Percentiles rank a stretch among this genome's conserved stretches.
Evolutionary conservation across 129 eudicot genomes (phyloP).

Genomic region (Artemisia tridentata): DNA sequence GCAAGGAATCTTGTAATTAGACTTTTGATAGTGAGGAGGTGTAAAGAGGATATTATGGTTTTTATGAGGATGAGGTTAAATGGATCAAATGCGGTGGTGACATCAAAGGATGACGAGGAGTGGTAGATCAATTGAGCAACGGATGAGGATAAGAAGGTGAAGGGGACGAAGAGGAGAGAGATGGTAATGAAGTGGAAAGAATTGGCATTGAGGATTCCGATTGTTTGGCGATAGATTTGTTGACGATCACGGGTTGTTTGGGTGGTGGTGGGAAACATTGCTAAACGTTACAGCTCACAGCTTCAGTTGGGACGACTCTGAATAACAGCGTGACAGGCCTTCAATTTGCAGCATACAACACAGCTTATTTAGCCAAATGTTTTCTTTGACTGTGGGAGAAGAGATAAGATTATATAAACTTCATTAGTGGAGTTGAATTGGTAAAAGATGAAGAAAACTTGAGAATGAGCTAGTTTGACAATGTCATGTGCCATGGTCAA

Average conservation of each 20-base stretch:
- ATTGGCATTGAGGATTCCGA: conserved; percentile 41
- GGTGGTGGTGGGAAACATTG: conserved; percentile 22
- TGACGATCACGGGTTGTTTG: conserved; percentile 14
- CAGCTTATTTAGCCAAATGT: background rate
- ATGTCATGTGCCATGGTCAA: background rate
- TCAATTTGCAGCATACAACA: background rate
- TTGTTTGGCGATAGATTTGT: conserved; percentile 35
- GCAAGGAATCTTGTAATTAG: background rate
- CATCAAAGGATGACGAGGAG: conserved; percentile 17
- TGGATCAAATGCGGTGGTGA: conserved; percentile 32
- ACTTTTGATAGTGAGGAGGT: background rate
- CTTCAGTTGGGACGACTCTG: background rate
- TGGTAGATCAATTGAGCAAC: background rate
- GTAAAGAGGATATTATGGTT: background rate
- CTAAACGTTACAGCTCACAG: background rate
- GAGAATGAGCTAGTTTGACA: background rate
- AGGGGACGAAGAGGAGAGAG: conserved; percentile 59
- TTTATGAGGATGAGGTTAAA: background rate
- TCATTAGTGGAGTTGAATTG: conserved; percentile 2
- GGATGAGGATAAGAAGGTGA: conserved; percentile 38
- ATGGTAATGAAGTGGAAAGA: conserved; percentile 55
- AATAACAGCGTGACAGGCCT: background rate
- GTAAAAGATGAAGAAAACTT: background rate
- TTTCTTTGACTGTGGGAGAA: background rate
- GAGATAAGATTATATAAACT: background rate